A percentile compares a stretch with the other conserved stretches of the same genome.
These are phyloP conservation scores for Emmonsiellopsis sp. DNA, from an alignment of 2,329 filamentous ascomycete genomes.

Conservation along the genomic window DNA sequence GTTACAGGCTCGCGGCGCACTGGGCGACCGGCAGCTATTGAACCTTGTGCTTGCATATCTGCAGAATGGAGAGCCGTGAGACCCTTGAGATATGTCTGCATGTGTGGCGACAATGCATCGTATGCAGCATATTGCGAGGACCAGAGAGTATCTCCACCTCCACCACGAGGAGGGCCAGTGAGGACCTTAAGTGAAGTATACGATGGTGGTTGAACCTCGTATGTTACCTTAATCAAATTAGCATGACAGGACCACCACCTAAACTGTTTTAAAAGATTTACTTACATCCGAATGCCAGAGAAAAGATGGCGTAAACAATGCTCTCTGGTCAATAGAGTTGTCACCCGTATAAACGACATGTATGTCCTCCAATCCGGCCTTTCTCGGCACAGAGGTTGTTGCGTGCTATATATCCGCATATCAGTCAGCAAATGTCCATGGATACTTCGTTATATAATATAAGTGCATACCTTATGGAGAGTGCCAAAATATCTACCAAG, in stretches of 20 bases:
- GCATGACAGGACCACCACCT: background rate
- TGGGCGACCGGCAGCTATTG: constrained; percentile 40
- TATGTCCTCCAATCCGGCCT: constrained; percentile 44
- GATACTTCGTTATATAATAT: background rate
- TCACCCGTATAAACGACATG: constrained; percentile 48
- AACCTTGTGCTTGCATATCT: constrained; percentile 44
- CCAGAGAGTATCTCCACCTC: constrained; percentile 50
- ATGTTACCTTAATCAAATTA: constrained; percentile 26
- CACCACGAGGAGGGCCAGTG: constrained; percentile 44
- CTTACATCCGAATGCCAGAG: constrained; percentile 46
- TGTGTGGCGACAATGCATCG: constrained; percentile 44
- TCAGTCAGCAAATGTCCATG: background rate
- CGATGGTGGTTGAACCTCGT: constrained; percentile 48
- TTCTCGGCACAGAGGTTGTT: constrained; percentile 42
- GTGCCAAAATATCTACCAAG: constrained; percentile 45
- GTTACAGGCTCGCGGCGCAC: constrained; percentile 45
- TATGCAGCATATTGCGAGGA: constrained; percentile 51
- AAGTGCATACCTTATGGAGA: constrained; percentile 36
- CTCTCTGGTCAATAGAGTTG: constrained; percentile 43
- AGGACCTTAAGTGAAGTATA: constrained; percentile 49
- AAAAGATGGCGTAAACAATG: constrained; percentile 46
- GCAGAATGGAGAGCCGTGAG: constrained; percentile 48
- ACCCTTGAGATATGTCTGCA: constrained; percentile 51
- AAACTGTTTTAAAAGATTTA: constrained; percentile 14
- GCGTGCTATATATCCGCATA: constrained; percentile 30